Percentiles rank a stretch among this genome's conserved stretches.
Conservation (phyloP, 148 eudicot species). For the Hydrangea macrophylla region DNA sequence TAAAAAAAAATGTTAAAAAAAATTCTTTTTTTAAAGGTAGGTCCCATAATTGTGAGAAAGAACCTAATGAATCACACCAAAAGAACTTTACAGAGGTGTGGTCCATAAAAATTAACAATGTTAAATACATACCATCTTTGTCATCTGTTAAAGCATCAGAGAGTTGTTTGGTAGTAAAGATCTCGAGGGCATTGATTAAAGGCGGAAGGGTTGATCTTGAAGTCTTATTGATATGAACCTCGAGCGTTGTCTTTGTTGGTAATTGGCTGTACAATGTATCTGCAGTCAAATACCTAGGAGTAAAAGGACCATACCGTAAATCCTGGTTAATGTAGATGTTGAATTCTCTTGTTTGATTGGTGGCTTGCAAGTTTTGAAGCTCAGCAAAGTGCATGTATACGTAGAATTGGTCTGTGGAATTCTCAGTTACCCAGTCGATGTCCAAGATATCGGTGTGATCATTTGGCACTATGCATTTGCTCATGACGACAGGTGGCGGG, state of each 20-base stretch:
- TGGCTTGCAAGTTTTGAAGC: constrained; percentile 16
- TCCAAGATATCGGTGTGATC: not conserved
- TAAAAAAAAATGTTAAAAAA: too few relatives aligned
- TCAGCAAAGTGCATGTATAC: constrained; percentile 42
- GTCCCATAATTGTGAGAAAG: too few relatives aligned
- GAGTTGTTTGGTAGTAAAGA: constrained; percentile 6
- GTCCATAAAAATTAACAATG: not conserved
- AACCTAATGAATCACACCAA: too few relatives aligned
- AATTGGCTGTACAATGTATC: not conserved
- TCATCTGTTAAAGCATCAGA: constrained; percentile 15
- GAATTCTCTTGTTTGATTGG: constrained; percentile 29
- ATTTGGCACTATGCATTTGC: constrained; percentile 18
- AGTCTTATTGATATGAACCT: constrained; percentile 7
- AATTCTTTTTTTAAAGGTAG: too few relatives aligned
- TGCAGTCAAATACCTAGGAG: constrained; percentile 12
- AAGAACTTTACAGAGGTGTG: too few relatives aligned
- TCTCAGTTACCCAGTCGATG: not conserved
- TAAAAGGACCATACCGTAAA: not conserved
- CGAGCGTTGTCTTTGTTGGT: not conserved
- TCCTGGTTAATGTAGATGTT: constrained; percentile 22
- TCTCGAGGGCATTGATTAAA: constrained; percentile 29
- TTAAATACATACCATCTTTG: not conserved
- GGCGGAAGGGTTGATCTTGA: constrained; percentile 28
- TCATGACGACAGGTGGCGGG: constrained; percentile 28
- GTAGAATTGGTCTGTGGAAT: constrained; percentile 4